Evolutionary conservation across 1,284 basidiomycete genomes (phyloP).

Genomic region (Tilletia horrida): DNA sequence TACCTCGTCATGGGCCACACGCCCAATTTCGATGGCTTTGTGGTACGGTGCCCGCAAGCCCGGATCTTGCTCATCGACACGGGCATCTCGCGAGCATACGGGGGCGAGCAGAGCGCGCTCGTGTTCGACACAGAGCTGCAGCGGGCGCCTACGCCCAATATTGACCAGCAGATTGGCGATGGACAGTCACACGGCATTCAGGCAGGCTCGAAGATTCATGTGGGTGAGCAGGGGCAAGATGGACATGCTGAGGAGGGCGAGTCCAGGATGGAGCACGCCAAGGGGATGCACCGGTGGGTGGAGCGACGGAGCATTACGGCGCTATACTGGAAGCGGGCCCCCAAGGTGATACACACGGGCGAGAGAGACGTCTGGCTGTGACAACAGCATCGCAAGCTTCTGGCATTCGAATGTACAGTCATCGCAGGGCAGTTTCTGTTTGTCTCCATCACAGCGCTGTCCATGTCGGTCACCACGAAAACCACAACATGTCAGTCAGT

Average conservation of each 20-base stretch:
- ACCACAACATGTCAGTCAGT: too few relatives aligned
- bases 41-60: conserved; percentile 31
- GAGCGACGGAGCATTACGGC: conserved; percentile 27
- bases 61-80: conserved; percentile 50
- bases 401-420: too few relatives aligned
- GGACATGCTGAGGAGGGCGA: neutral
- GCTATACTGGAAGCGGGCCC: conserved; percentile 28
- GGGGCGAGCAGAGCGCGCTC: conserved; percentile 47
- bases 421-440: too few relatives aligned
- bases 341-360: conserved; percentile 28
- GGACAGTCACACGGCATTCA: neutral
- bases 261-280: conserved; percentile 1
- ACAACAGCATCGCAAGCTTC: too few relatives aligned
- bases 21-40: conserved; percentile 47
- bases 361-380: conserved; percentile 13
- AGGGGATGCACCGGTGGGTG: conserved; percentile 16
- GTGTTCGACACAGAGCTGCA: conserved; percentile 38
- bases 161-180: neutral
- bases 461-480: too few relatives aligned
- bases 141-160: neutral
- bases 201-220: conserved; percentile 16
- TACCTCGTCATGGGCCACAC: conserved; percentile 29
- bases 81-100: conserved; percentile 48
- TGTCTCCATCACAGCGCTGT: too few relatives aligned
- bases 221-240: neutral